Base-by-base conservation (phyloP, 164 flowering plant species). In the Vitis labrusca region DNA sequence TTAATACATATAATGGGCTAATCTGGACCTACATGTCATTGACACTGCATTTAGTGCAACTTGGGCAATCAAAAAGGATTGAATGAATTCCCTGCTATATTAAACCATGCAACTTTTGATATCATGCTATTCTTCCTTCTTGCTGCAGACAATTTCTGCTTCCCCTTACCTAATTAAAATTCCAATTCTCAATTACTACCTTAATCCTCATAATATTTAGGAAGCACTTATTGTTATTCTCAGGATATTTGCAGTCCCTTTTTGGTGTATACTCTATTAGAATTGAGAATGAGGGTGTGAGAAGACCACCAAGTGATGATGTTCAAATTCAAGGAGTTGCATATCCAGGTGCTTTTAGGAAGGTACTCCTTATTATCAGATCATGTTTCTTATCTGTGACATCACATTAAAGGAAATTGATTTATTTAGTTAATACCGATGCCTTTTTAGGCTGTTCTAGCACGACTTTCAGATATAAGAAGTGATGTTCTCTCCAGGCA, bases 281-380 rank as follows among this genome's bases (percentile, higher is more conserved):
- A 81, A 85, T 92, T 57, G 98, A 90, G 79, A 90, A 90, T 82
- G 76, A 67, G 60, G 93, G 96, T 72, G 88, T 91, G 0, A 86
- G 94, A 76, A 85, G 93, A 73, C 89, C 91, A 59, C 80, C 88
- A 23, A 88, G 88, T 81, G 96, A 92, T 81, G 98, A 92, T 78
- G 90, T 92, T 66, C 79, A 85, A 71, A 90, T 92, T 67, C 88
- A 82, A 61, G 98, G 96, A 27, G 64, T 89, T 71, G 74, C 81
- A n/a, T 72, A 91, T 74, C 93, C 96, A 47, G 75, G 54, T 67
- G 90, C 86, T 63, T 91, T 91, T 67, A 84, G 91, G 71, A 88
- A 88, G 92, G 98, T 91, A 71, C 14, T 61, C 13, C 48, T 30
- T 13, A 11, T 64, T 66, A 12, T 66, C 14, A 32, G 64, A 27